These are phyloP conservation scores for Eucalyptus erythrocorys DNA, from an alignment of 345 rosid species.

Conservation along the genomic window DNA sequence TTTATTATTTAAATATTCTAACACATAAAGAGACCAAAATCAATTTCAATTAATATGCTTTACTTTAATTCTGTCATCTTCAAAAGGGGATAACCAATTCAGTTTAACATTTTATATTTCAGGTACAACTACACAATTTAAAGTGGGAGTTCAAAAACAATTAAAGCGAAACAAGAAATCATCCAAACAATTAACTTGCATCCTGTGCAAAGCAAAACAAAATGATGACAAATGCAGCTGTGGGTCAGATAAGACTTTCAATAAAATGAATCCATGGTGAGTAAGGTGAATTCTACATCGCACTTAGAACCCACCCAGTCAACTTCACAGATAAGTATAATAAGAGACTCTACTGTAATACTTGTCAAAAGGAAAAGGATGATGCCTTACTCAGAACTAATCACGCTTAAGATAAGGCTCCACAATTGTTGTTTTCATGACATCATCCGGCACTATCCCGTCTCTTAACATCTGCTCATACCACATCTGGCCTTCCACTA, in stretches of 20 bases:
- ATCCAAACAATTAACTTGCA: not conserved
- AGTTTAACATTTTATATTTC: not conserved
- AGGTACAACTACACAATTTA: not conserved
- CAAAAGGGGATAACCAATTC: not conserved
- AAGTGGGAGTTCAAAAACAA: not conserved
- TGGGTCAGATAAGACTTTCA: not conserved
- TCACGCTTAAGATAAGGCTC: constrained; percentile 9
- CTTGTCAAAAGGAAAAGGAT: not conserved
- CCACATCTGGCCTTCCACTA: constrained; percentile 25
- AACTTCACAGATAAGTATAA: not conserved
- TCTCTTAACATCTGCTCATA: constrained; percentile 22
- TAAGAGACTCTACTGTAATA: not conserved
- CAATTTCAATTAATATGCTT: not conserved
- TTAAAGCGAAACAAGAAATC: not conserved
- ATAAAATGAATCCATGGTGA: not conserved
- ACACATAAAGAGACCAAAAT: not conserved
- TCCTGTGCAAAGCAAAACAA: not conserved
- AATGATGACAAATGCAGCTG: not conserved
- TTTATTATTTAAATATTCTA: too few relatives aligned
- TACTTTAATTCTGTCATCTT: not conserved
- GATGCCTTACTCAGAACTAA: not conserved
- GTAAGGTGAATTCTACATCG: not conserved
- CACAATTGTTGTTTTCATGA: constrained; percentile 15
- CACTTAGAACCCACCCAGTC: not conserved
- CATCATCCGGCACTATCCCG: constrained; percentile 24